Percentiles rank a stretch among this genome's conserved stretches.
phyloP scores from a whole-genome alignment of 805 yeast species.

The Debaryomyces tyrocola region DNA sequence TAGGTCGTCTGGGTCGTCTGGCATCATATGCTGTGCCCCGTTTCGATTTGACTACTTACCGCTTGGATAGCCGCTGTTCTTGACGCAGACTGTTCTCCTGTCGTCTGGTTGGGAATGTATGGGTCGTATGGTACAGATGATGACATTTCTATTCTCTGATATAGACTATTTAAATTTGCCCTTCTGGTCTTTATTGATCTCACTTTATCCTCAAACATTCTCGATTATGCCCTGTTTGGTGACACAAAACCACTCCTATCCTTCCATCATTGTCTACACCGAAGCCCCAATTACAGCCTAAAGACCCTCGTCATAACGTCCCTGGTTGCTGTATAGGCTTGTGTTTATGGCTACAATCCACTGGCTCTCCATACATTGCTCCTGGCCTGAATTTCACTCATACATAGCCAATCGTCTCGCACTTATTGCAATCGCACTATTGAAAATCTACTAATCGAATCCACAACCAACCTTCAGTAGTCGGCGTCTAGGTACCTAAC shows the following conservation, averaged over 20 bases:
- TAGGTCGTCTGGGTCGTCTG: background rate
- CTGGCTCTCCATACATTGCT: background rate
- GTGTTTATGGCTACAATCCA: too few species aligned
- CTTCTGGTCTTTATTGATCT: background rate
- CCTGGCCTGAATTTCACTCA: too few species aligned
- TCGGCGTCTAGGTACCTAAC: too few species aligned
- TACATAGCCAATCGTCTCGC: background rate
- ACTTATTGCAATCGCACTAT: too few species aligned
- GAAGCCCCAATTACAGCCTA: too few species aligned
- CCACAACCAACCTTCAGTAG: too few species aligned
- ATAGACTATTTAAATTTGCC: background rate
- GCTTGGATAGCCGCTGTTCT: conserved; percentile 84
- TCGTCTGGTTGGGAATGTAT: conserved; percentile 65
- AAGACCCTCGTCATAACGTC: too few species aligned
- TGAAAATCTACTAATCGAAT: too few species aligned
- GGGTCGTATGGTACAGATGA: conserved; percentile 86
- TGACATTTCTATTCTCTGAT: conserved; percentile 47
- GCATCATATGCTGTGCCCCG: background rate
- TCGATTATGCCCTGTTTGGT: background rate
- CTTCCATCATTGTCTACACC: background rate
- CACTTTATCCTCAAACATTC: background rate
- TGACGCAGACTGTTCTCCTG: conserved; percentile 51
- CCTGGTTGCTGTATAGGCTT: too few species aligned
- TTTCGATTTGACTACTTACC: conserved; percentile 40
- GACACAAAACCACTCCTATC: background rate